Evolutionary conservation across 75 land plant species (phyloP).

Genomic region (Pinus taeda): DNA sequence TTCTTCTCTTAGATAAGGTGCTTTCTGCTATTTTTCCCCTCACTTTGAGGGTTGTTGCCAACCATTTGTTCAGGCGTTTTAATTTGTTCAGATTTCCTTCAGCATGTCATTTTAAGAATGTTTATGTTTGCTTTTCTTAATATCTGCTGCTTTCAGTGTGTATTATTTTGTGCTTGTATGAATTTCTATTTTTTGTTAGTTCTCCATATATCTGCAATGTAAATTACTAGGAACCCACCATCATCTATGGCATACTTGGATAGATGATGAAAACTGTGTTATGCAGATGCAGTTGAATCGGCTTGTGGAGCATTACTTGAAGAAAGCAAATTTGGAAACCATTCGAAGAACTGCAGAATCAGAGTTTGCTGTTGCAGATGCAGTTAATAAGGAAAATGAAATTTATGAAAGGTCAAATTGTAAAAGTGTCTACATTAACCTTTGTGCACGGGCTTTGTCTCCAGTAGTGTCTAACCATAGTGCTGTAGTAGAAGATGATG

Average conservation of each 20-base stretch:
- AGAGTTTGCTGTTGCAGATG: conserved; percentile 83
- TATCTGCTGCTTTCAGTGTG: not conserved
- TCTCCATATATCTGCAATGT: not conserved
- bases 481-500: conserved; percentile 16
- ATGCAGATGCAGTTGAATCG: conserved; percentile 93
- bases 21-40: not conserved
- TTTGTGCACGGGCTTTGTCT: conserved; percentile 75
- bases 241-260: not conserved
- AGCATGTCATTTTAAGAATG: not conserved
- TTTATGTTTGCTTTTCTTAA: not conserved
- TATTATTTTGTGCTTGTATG: not conserved
- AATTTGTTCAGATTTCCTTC: not conserved
- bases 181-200: too few species aligned
- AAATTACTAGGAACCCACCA: not conserved
- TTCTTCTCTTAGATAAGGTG: too few species aligned
- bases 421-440: conserved; percentile 86
- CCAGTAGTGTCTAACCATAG: conserved; percentile 20
- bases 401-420: conserved; percentile 79
- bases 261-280: conserved; percentile 2
- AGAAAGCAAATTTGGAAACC: conserved; percentile 43
- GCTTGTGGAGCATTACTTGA: conserved; percentile 69
- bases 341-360: conserved; percentile 67
- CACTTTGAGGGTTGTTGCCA: not conserved
- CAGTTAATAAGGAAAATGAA: conserved; percentile 82
- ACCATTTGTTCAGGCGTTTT: not conserved